A percentile compares a stretch with the other conserved stretches of the same genome.
phyloP scores from a whole-genome alignment of 2,329 filamentous ascomycete genomes.

The Beauveria bassiana region DNA sequence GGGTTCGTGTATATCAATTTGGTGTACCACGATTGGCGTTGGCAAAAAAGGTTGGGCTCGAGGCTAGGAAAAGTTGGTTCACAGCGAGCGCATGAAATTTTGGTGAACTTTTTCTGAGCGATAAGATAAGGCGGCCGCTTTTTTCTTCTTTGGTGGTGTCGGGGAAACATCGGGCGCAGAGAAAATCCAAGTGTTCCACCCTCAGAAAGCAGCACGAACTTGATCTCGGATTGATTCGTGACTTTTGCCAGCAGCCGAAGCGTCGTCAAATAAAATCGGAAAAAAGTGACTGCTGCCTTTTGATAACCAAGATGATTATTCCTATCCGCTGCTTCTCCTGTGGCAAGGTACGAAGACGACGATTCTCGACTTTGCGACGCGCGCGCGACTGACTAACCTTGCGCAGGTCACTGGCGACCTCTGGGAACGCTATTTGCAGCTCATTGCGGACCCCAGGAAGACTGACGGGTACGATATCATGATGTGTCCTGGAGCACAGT shows the following conservation, averaged over 20 bases:
- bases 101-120: slow-evolving; percentile 31
- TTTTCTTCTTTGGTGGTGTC: slow-evolving; percentile 10
- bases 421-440: slow-evolving; percentile 89
- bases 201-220: neutral
- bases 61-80: slow-evolving; percentile 13
- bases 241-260: neutral
- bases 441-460: slow-evolving; percentile 67
- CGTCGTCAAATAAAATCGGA: neutral
- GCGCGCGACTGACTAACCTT: slow-evolving; percentile 22
- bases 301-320: slow-evolving; percentile 77
- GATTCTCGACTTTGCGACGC: slow-evolving; percentile 8
- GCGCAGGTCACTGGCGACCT: slow-evolving; percentile 87
- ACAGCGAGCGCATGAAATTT: slow-evolving; percentile 27
- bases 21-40: neutral
- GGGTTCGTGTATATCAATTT: neutral
- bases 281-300: neutral
- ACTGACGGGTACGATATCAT: slow-evolving; percentile 57
- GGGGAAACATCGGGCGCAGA: slow-evolving; percentile 23
- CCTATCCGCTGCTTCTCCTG: slow-evolving; percentile 98
- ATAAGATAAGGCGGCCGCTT: slow-evolving; percentile 30
- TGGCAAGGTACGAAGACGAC: slow-evolving; percentile 68
- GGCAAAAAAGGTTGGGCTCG: slow-evolving; percentile 2
- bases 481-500: neutral
- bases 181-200: slow-evolving; percentile 4
- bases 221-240: neutral